Evolutionary conservation across 768 basidiomycete genomes (phyloP).

Genomic region (Lyophyllum shimeji): DNA sequence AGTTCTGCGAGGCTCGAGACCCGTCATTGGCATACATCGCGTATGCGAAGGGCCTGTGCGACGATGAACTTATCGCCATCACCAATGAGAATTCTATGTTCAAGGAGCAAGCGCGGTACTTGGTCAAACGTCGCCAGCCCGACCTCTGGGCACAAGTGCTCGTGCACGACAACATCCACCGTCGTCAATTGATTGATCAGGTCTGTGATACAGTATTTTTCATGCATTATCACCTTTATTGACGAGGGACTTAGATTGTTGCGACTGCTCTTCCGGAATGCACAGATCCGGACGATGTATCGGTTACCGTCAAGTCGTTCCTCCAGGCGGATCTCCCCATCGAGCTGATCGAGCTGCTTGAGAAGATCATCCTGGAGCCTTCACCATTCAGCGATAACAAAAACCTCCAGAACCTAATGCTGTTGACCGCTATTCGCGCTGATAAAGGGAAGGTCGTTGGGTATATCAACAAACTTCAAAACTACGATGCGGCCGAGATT

Average conservation of each 20-base stretch:
- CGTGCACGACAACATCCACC: slow-evolving; percentile 83
- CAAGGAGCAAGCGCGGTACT: slow-evolving; percentile 98
- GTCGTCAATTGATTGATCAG: slow-evolving; percentile 92
- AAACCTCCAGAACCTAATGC: slow-evolving; percentile 91
- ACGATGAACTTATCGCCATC: slow-evolving; percentile 94
- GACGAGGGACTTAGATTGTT: slow-evolving; percentile 59
- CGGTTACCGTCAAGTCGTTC: slow-evolving; percentile 98
- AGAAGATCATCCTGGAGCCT: slow-evolving; percentile 97
- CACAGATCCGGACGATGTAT: slow-evolving; percentile 98
- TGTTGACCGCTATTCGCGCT: slow-evolving; percentile 94
- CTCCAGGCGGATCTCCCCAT: slow-evolving; percentile 94
- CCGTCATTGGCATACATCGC: slow-evolving; percentile 99
- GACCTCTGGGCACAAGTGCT: slow-evolving; percentile 98
- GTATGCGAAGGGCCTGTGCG: slow-evolving; percentile 98
- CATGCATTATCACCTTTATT: background rate
- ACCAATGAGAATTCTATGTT: slow-evolving; percentile 99
- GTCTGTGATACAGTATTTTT: slow-evolving; percentile 33
- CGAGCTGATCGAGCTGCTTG: slow-evolving; percentile 94
- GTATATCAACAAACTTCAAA: slow-evolving; percentile 96
- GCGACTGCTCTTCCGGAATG: slow-evolving; percentile 95
- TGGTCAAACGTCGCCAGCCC: slow-evolving; percentile 92
- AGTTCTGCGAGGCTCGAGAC: slow-evolving; percentile 98
- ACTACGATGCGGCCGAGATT: slow-evolving; percentile 93
- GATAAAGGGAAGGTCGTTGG: slow-evolving; percentile 98
- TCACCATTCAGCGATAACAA: slow-evolving; percentile 98